A percentile compares a stretch with the other conserved stretches of the same genome.
phyloP scores from a whole-genome alignment of 768 basidiomycete genomes.

The Podaxis sp. region DNA sequence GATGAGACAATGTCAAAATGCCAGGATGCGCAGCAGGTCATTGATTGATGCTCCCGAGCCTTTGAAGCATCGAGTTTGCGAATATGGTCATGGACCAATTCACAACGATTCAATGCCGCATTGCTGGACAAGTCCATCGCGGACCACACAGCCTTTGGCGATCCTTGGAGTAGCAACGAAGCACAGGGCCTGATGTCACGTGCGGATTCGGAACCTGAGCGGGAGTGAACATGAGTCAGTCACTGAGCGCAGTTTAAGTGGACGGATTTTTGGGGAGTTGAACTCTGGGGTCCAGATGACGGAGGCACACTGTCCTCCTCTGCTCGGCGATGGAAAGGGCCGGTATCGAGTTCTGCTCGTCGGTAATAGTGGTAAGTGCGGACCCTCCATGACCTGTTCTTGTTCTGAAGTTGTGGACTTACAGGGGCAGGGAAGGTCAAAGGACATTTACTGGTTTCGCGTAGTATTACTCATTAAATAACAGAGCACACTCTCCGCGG shows the following conservation, averaged over 20 bases:
- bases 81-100: background rate
- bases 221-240: background rate
- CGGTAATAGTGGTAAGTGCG: slow-evolving; percentile 51
- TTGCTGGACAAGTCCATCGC: background rate
- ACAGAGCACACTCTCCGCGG: slow-evolving; percentile 48
- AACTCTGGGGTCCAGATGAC: background rate
- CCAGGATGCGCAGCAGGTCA: slow-evolving; percentile 3
- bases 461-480: background rate
- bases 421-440: background rate
- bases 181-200: background rate
- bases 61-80: background rate
- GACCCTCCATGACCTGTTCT: background rate
- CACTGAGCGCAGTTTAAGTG: background rate
- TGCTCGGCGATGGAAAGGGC: slow-evolving; percentile 36
- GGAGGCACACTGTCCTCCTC: background rate
- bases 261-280: background rate
- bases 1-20: slow-evolving; percentile 11
- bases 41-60: background rate
- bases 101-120: background rate
- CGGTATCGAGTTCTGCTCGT: slow-evolving; percentile 39
- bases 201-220: background rate
- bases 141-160: slow-evolving; percentile 5
- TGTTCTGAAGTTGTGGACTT: slow-evolving; percentile 20
- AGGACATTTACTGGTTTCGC: background rate
- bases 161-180: background rate